Conservation (phyloP, 2,329 filamentous ascomycete species). For the Fusarium nisikadoi region DNA sequence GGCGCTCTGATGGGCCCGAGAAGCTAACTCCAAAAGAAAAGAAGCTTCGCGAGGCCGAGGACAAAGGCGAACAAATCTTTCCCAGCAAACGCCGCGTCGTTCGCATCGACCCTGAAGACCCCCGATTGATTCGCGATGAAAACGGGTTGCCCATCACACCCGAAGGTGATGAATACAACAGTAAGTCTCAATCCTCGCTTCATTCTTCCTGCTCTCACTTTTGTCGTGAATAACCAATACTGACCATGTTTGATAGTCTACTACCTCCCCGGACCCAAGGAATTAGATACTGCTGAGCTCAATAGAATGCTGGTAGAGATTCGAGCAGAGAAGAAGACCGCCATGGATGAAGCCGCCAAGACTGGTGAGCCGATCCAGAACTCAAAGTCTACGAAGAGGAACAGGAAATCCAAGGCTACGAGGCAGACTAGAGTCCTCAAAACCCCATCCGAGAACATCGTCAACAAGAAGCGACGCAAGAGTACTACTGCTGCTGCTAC, state of each 20-base stretch:
- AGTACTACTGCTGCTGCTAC: not conserved
- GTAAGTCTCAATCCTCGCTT: not conserved
- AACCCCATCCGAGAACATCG: not conserved
- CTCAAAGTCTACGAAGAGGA: not conserved
- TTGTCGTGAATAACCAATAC: not conserved
- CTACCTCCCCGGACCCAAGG: not conserved
- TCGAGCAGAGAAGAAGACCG: not conserved
- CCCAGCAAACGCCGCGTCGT: constrained; percentile 9
- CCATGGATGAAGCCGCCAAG: not conserved
- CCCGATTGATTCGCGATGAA: not conserved
- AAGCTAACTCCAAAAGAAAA: not conserved
- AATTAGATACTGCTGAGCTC: not conserved
- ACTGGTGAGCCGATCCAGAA: not conserved
- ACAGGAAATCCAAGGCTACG: not conserved
- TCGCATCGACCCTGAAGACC: not conserved
- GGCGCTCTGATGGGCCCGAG: not conserved
- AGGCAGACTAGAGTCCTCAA: not conserved
- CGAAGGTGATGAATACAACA: not conserved
- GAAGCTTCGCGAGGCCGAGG: not conserved
- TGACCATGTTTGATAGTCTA: not conserved
- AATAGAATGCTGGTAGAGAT: not conserved
- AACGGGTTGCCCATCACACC: not conserved
- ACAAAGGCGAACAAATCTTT: not conserved
- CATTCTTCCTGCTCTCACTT: not conserved
- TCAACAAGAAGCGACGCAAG: constrained; percentile 14